phyloP scores from a whole-genome alignment of 1,284 basidiomycete species.

The Cerrena zonata region DNA sequence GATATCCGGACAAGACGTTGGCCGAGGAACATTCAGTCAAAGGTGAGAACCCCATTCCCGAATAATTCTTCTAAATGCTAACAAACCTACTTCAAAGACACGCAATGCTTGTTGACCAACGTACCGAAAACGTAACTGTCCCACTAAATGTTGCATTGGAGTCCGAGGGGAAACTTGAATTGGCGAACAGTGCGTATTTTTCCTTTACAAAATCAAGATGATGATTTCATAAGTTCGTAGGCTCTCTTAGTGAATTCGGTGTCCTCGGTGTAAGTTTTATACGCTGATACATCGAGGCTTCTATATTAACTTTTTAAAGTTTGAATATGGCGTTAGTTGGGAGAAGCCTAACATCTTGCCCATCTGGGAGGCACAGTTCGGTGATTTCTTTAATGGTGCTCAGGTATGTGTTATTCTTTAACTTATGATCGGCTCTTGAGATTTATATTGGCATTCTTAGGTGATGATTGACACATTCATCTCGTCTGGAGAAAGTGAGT shows the following conservation, averaged over 20 bases:
- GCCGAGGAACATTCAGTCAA: slow-evolving; percentile 85
- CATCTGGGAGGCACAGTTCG: slow-evolving; percentile 90
- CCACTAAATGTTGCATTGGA: slow-evolving; percentile 68
- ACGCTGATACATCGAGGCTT: slow-evolving; percentile 4
- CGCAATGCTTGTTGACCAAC: slow-evolving; percentile 85
- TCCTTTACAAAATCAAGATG: neutral
- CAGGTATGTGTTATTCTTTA: slow-evolving; percentile 38
- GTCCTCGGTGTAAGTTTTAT: slow-evolving; percentile 65
- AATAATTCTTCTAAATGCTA: neutral
- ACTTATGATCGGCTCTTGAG: neutral
- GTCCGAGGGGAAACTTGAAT: slow-evolving; percentile 68
- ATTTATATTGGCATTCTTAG: slow-evolving; percentile 22
- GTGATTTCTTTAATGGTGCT: slow-evolving; percentile 89
- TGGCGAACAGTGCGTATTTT: slow-evolving; percentile 70
- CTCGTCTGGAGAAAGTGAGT: slow-evolving; percentile 73
- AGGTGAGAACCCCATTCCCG: slow-evolving; percentile 36
- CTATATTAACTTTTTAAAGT: slow-evolving; percentile 39
- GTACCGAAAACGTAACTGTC: slow-evolving; percentile 69
- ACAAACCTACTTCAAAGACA: slow-evolving; percentile 41
- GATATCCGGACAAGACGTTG: slow-evolving; percentile 87
- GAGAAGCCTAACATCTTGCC: slow-evolving; percentile 73
- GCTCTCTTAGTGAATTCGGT: slow-evolving; percentile 80
- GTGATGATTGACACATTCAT: slow-evolving; percentile 86
- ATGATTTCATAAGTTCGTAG: slow-evolving; percentile 31
- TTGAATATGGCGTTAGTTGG: slow-evolving; percentile 86